A percentile compares a stretch with the other conserved stretches of the same genome.
phyloP scores from a whole-genome alignment of 1,284 basidiomycete species.

The Boletus calvinii region DNA sequence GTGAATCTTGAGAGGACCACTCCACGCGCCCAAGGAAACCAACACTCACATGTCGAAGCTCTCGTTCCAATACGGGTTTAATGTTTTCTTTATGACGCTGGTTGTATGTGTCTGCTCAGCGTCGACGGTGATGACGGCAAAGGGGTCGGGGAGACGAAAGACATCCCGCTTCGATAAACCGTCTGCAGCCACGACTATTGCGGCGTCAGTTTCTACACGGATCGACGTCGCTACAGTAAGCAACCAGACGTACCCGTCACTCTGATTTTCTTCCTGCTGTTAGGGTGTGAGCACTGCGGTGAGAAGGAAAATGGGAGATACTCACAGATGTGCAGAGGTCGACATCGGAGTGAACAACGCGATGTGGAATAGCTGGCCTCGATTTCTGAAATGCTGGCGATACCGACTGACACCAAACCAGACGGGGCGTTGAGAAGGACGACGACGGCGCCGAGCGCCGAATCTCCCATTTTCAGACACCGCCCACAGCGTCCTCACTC shows the following conservation, averaged over 20 bases:
- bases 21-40: background rate
- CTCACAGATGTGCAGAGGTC: slow-evolving; percentile 31
- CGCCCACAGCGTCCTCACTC: slow-evolving; percentile 21
- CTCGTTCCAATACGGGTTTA: slow-evolving; percentile 95
- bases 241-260: slow-evolving; percentile 47
- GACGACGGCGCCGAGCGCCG: slow-evolving; percentile 18
- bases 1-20: background rate
- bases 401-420: background rate
- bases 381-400: background rate
- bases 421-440: slow-evolving; percentile 16
- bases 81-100: slow-evolving; percentile 84
- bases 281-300: slow-evolving; percentile 12
- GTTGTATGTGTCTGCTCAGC: slow-evolving; percentile 94
- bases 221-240: background rate
- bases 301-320: background rate
- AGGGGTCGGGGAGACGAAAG: slow-evolving; percentile 90
- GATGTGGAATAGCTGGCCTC: background rate
- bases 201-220: background rate
- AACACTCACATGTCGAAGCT: slow-evolving; percentile 78
- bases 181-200: slow-evolving; percentile 83
- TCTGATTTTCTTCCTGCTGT: slow-evolving; percentile 58
- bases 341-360: slow-evolving; percentile 22
- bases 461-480: slow-evolving; percentile 31
- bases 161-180: slow-evolving; percentile 88
- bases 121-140: slow-evolving; percentile 93